Base-by-base conservation (phyloP, 2,329 filamentous ascomycete species). In the Diplodia mutila region DNA sequence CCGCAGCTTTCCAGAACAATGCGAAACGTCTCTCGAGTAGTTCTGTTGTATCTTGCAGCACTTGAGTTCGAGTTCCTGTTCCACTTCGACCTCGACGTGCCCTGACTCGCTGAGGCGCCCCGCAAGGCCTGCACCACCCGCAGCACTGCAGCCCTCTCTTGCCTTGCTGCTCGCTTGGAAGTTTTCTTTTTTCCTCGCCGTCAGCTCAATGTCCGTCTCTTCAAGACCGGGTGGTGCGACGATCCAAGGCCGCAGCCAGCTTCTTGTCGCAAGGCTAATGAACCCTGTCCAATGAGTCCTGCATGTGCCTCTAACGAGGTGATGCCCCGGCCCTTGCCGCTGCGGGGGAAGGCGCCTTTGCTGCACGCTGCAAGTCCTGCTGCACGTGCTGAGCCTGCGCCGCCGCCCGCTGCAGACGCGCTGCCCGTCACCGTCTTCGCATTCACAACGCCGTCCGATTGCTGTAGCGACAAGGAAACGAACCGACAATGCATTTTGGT, bases 321-420 rank as follows among this genome's bases (percentile, higher is more conserved):
- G 8, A 29, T 61, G 39, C 39, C n/a, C 39, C 57, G 39, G 57
- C 39, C 57, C 57, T 29, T 48, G 57, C 57, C 57, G 57, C 57
- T 61, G 57, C 57, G 57, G 57, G 57, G 57, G 39, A 61, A 42
- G 12, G 34, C 39, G 25, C 21, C 57, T 42, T 61, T 61, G 57
- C 25, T 61, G 57, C 57, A 61, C 18, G 39, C 57, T 61, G 57
- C 57, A 61, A 27, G 39, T 48, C 57, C 57, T 59, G 37, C 23
- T 18, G 57, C 57, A 61, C 57, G 39, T 61, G 57, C 39, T 29
- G 42, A 14, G 8, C 11, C 55, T 18, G 55, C 18, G 18, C 29
- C 34, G 29, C 14, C 27, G 29, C 37, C 55, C 54, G 54, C 54
- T 59, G 34, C 54, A 59, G 34, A 32, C 29, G 29, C 29, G 6